Evolutionary conservation across 2,329 filamentous ascomycete genomes (phyloP), one percentile per base, ranked within the genome.

Genomic region (Alternaria triticimaculans): DNA sequence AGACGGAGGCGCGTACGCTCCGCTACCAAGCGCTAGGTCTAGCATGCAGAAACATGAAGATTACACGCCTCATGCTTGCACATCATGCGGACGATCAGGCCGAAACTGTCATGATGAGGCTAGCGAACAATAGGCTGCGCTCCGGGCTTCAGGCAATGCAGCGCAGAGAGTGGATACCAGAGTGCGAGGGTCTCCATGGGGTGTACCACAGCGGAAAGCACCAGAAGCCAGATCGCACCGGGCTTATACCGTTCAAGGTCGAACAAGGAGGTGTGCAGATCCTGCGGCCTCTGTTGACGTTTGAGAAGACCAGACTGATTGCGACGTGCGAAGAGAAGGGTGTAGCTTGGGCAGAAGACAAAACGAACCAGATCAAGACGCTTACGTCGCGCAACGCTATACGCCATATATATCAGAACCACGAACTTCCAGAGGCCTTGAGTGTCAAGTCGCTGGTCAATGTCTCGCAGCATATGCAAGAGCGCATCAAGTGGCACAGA

Each of bases 21-120:
- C 89, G 96, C 14, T 98, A 94, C 78, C 90, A 88, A 65, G 82
- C 84, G 1, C 80, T 98, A 2, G 94, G 92, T 1, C 76, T 71
- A 14, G 84, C 85, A 8, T 94, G 92, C 76, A 78, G 79, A 15
- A 76, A 81, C 1, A 70, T 82, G 6, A 76, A 81, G 0, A 87
- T 92, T 5, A 80, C 79, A 5, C 87, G 87, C 20, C 78, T 98
- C 2, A 86, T 97, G 43, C 82, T 96, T 26, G 96, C 90, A 5
- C 96, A 99, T 76, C 96, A 99, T 77, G 84, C 87, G 65, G 94
- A 97, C 73, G 96, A 99, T 73, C 93, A 96, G 75, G 91, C 94
- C 60, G 96, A 99, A 81, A 97, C 94, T 0, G 85, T 96, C 5
- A 81, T 98, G 53, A 92, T 94, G 89, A 87, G 96, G 45, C 80